These are phyloP conservation scores for Waltergamsia citrina DNA, from an alignment of 2,329 filamentous ascomycete species.

Conservation along the genomic window DNA sequence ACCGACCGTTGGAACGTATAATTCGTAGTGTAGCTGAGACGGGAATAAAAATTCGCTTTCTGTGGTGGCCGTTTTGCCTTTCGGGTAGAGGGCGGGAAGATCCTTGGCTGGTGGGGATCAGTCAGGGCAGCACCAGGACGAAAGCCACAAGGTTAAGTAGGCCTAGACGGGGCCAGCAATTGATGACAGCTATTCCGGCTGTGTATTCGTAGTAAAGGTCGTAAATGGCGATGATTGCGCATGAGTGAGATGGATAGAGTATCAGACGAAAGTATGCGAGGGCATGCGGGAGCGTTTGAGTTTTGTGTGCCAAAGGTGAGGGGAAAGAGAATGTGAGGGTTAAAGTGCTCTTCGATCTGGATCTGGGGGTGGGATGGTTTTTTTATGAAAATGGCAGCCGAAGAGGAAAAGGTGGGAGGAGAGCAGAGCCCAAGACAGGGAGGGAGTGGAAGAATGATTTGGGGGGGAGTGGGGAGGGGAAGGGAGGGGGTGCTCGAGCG, in stretches of 20 bases:
- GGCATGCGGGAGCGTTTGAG: background rate
- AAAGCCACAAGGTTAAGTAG: slow-evolving; percentile 1
- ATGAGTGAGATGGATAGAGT: background rate
- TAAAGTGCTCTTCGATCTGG: background rate
- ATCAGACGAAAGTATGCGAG: background rate
- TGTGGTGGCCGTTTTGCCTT: background rate
- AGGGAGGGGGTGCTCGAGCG: too few species aligned
- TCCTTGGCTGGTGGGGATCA: slow-evolving; percentile 3
- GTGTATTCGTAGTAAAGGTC: background rate
- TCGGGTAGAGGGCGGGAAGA: slow-evolving; percentile 4
- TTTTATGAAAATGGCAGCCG: slow-evolving; percentile 4
- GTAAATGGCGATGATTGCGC: background rate
- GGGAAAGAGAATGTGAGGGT: slow-evolving; percentile 1
- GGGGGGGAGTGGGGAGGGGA: background rate
- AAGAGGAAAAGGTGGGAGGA: background rate
- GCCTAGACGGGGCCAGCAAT: background rate
- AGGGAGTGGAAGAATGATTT: background rate
- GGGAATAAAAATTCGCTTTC: too few species aligned
- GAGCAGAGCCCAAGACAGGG: background rate
- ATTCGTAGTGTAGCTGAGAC: too few species aligned
- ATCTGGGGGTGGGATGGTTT: slow-evolving; percentile 5
- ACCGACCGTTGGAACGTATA: background rate
- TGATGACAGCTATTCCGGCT: background rate
- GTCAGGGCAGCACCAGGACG: background rate
- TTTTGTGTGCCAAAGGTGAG: background rate